Evolutionary conservation across 495 filamentous ascomycete genomes (phyloP).

Genomic region (Cercophora sp.): DNA sequence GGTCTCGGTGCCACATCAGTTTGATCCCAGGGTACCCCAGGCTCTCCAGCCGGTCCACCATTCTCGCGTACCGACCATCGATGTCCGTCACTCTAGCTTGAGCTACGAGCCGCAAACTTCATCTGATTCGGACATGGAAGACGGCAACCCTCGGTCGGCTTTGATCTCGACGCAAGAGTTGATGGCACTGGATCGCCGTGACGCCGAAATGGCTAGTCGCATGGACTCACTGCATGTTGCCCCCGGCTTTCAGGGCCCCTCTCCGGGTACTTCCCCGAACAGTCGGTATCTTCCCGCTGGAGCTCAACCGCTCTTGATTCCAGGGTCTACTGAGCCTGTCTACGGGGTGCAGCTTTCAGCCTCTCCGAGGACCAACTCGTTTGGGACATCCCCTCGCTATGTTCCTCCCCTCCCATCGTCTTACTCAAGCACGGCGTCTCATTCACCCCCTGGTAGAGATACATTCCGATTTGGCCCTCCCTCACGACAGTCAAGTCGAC

Average conservation of each 20-base stretch:
- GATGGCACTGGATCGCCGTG: conserved; percentile 37
- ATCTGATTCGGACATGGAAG: conserved; percentile 26
- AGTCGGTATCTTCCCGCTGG: conserved; percentile 19
- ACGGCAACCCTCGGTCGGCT: conserved; percentile 25
- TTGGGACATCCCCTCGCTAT: conserved; percentile 27
- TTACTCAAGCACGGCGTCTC: conserved; percentile 12
- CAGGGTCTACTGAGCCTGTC: conserved; percentile 10
- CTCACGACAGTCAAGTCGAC: conserved; percentile 18
- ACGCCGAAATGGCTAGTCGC: conserved; percentile 26
- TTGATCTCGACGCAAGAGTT: conserved; percentile 46
- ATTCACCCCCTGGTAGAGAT: conserved; percentile 17
- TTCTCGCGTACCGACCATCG: conserved; percentile 15
- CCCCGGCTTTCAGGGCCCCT: conserved; percentile 18
- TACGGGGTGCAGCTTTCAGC: conserved; percentile 12
- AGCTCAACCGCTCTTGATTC: conserved; percentile 20
- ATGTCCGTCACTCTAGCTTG: conserved; percentile 21
- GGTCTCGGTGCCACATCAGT: neutral
- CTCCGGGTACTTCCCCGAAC: conserved; percentile 31
- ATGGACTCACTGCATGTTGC: conserved; percentile 31
- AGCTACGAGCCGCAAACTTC: conserved; percentile 35
- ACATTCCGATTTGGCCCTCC: conserved; percentile 1
- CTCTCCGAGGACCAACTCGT: conserved; percentile 8
- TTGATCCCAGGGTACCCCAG: conserved; percentile 10
- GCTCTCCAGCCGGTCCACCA: conserved; percentile 15
- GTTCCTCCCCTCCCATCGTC: conserved; percentile 30